These are phyloP conservation scores for Ilyonectria destructans DNA, from an alignment of 2,329 filamentous ascomycete species.

Conservation along the genomic window DNA sequence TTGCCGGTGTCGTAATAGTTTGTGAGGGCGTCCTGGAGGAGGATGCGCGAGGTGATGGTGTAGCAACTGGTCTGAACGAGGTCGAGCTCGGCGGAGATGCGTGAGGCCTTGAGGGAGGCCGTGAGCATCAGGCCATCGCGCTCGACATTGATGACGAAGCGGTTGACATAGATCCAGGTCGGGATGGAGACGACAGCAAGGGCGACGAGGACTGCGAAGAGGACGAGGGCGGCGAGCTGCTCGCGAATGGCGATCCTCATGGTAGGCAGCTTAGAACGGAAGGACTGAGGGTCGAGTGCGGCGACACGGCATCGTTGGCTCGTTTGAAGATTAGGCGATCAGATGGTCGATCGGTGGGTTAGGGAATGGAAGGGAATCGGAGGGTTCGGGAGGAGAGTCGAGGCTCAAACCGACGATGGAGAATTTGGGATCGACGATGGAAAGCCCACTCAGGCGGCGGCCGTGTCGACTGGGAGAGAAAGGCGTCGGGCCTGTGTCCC, in stretches of 20 bases:
- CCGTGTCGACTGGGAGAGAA: conserved; percentile 2
- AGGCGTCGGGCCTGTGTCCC: conserved; percentile 15
- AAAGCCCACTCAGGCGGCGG: conserved; percentile 1
- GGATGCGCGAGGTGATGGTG: conserved; percentile 78
- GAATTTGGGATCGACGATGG: conserved; percentile 1
- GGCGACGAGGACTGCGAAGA: conserved; percentile 81
- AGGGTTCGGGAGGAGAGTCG: conserved; percentile 2
- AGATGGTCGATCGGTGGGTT: conserved; percentile 24
- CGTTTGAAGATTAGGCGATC: conserved; percentile 30
- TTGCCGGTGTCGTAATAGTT: conserved; percentile 66
- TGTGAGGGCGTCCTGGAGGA: conserved; percentile 70
- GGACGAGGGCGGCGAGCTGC: conserved; percentile 87
- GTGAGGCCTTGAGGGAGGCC: conserved; percentile 88
- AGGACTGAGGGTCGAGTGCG: conserved; percentile 37
- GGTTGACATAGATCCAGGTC: conserved; percentile 75
- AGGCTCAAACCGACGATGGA: not conserved
- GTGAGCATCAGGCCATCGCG: conserved; percentile 80
- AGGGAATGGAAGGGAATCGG: conserved; percentile 11
- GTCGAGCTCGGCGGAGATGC: conserved; percentile 84
- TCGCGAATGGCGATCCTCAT: conserved; percentile 93
- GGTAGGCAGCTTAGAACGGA: conserved; percentile 48
- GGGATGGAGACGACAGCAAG: conserved; percentile 87
- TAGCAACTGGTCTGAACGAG: conserved; percentile 83
- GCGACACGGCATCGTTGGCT: conserved; percentile 50
- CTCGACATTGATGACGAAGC: conserved; percentile 68